Evolutionary conservation across 2,329 filamentous ascomycete species (phyloP), one percentile per base, ranked within the genome.

Genomic region (Fusarium luffae): DNA sequence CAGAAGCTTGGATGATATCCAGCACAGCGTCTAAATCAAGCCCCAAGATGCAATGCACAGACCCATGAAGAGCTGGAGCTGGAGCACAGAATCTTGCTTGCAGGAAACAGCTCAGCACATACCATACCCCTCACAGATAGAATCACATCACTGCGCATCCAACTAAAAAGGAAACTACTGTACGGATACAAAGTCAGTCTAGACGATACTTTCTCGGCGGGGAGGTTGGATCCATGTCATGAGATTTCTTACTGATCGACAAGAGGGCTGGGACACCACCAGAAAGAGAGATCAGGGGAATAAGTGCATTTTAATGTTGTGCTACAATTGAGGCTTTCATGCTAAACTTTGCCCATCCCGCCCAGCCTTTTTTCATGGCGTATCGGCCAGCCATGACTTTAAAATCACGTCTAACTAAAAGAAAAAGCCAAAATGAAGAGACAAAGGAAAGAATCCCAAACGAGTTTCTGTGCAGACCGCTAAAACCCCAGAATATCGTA

Each of bases 81-180:
- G 13, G 30, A 11, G 23, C 37, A 61, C 63, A 62, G 30, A 66
- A 54, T 62, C 52, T 68, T 25, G 49, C 50, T 34, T 51, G 54
- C 16, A 52, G 66, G 63, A 70, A 70, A 67, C 59, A 72, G 72
- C 34, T 37, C 62, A 72, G 49, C 58, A 54, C 40, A 44, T 63
- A 63, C 63, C 60, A 59, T 32, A 54, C 64, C 69, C 42, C 48
- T 58, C 56, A 44, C 52, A 61, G 46, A 50, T 30, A 48, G 6
- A 11, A 71, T 74, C 67, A 63, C 71, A 72, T 75, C 69, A 75
- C 71, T 61, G 48, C 52, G 71, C 71, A 70, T 60, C 25, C 19
- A 44, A 50, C 42, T 21, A 54, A 27, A 25, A 27, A 59, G 59
- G 44, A 63, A 56, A 63, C 34, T 37, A 37, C 34, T 37, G 34